Evolutionary conservation across 257 asterid genomes (phyloP).

Genomic region (Mentha longifolia): DNA sequence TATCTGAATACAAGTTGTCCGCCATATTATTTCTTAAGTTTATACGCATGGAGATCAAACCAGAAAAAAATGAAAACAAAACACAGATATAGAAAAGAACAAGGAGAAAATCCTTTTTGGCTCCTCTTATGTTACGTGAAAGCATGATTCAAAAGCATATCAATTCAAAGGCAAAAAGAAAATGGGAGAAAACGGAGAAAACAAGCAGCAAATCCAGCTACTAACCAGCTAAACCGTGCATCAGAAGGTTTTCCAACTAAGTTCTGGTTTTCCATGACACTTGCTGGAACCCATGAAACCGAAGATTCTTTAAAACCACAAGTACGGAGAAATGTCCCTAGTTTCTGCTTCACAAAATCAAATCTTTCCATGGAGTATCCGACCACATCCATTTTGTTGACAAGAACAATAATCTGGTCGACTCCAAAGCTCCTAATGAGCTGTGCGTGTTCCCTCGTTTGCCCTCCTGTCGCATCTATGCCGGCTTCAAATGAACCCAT

Average conservation of each 20-base stretch:
- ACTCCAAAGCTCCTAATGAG: slow-evolving; percentile 95
- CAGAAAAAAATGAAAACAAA: slow-evolving; percentile 10
- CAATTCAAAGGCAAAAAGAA: background rate
- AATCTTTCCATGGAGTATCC: slow-evolving; percentile 84
- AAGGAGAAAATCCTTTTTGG: background rate
- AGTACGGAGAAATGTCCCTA: slow-evolving; percentile 76
- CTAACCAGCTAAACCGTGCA: slow-evolving; percentile 75
- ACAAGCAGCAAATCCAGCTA: slow-evolving; percentile 26
- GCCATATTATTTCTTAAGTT: slow-evolving; percentile 11
- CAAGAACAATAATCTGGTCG: slow-evolving; percentile 82
- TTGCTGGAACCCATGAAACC: slow-evolving; percentile 78
- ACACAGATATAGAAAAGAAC: slow-evolving; percentile 16
- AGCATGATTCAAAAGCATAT: slow-evolving; percentile 15
- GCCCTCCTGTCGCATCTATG: slow-evolving; percentile 81
- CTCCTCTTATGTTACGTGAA: slow-evolving; percentile 15
- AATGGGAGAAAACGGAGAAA: background rate
- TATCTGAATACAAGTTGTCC: slow-evolving; percentile 24
- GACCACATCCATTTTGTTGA: slow-evolving; percentile 95
- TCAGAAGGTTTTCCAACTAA: slow-evolving; percentile 70
- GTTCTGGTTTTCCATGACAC: slow-evolving; percentile 95
- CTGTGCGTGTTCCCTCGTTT: slow-evolving; percentile 93
- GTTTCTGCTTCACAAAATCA: slow-evolving; percentile 70
- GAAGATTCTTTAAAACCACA: slow-evolving; percentile 88
- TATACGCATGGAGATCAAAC: slow-evolving; percentile 23
- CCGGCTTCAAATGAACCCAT: slow-evolving; percentile 94